These are phyloP conservation scores for Trichoderma oligosporum DNA, from an alignment of 2,329 filamentous ascomycete genomes.

Conservation along the genomic window DNA sequence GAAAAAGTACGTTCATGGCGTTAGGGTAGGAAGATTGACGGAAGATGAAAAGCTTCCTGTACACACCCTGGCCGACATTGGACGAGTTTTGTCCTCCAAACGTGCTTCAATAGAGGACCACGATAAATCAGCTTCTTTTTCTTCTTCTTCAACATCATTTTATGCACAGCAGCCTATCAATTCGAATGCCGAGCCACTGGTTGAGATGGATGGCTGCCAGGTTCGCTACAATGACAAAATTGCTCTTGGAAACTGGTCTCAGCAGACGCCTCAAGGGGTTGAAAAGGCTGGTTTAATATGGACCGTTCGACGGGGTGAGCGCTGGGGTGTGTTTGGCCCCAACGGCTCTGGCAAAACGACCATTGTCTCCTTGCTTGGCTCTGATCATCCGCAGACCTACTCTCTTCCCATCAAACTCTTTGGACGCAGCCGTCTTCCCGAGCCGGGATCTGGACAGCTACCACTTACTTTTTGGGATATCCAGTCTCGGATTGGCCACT, in stretches of 20 bases:
- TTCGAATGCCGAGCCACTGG: slow-evolving; percentile 59
- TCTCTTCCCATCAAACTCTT: slow-evolving; percentile 84
- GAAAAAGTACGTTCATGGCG: slow-evolving; percentile 45
- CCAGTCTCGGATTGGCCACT: slow-evolving; percentile 84
- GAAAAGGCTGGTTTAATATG: slow-evolving; percentile 66
- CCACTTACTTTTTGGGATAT: slow-evolving; percentile 92
- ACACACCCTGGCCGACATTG: slow-evolving; percentile 48
- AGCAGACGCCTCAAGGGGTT: slow-evolving; percentile 51
- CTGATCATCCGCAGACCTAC: slow-evolving; percentile 93
- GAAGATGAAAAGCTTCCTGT: slow-evolving; percentile 50
- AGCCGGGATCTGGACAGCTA: slow-evolving; percentile 58
- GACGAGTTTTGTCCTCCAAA: slow-evolving; percentile 39
- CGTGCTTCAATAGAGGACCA: slow-evolving; percentile 12
- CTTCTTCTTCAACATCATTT: slow-evolving; percentile 14
- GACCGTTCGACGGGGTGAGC: slow-evolving; percentile 76
- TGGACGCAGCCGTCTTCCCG: slow-evolving; percentile 73
- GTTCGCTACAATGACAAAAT: slow-evolving; percentile 76
- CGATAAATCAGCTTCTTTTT: background rate
- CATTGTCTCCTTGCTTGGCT: slow-evolving; percentile 84
- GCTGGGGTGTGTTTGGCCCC: slow-evolving; percentile 89
- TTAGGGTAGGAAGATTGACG: slow-evolving; percentile 40
- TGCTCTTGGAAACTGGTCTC: slow-evolving; percentile 76
- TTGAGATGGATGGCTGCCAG: slow-evolving; percentile 82
- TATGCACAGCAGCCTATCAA: slow-evolving; percentile 26
- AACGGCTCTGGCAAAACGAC: slow-evolving; percentile 98